Evolutionary conservation across 2,329 filamentous ascomycete species (phyloP).

Genomic region (Botrytis cinerea): DNA sequence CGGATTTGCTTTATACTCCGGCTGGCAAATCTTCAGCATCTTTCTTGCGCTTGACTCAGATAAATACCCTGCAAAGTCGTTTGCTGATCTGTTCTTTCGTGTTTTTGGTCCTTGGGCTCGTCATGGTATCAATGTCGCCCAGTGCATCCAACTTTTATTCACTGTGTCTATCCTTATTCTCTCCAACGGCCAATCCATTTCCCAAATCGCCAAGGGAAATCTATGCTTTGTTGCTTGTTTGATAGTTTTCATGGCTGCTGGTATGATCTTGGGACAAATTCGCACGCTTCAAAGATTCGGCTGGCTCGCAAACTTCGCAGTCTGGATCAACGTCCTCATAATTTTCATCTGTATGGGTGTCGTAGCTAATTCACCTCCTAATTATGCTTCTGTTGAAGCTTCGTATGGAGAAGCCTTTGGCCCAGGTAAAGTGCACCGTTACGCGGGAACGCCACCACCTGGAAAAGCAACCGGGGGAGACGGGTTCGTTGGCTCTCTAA

Average conservation of each 20-base stretch:
- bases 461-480: conserved; percentile 16
- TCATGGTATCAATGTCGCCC: conserved; percentile 31
- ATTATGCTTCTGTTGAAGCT: conserved; percentile 41
- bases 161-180: conserved; percentile 32
- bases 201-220: conserved; percentile 30
- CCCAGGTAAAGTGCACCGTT: conserved; percentile 27
- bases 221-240: conserved; percentile 37
- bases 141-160: conserved; percentile 30
- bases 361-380: conserved; percentile 37
- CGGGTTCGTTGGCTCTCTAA: conserved; percentile 28
- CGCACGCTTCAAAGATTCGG: conserved; percentile 39
- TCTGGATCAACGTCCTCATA: conserved; percentile 39
- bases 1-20: conserved; percentile 32
- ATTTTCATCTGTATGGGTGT: conserved; percentile 42
- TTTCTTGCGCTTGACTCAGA: conserved; percentile 33
- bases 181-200: conserved; percentile 29
- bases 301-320: conserved; percentile 38
- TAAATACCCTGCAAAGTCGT: conserved; percentile 31
- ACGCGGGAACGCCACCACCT: conserved; percentile 21
- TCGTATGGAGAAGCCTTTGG: conserved; percentile 2
- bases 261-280: conserved; percentile 39
- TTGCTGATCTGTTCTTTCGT: conserved; percentile 34
- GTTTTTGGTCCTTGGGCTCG: conserved; percentile 31
- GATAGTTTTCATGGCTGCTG: conserved; percentile 36
- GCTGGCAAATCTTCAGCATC: conserved; percentile 32